Conservation (phyloP, 148 eudicot species). For the Polygonum maritimum region DNA sequence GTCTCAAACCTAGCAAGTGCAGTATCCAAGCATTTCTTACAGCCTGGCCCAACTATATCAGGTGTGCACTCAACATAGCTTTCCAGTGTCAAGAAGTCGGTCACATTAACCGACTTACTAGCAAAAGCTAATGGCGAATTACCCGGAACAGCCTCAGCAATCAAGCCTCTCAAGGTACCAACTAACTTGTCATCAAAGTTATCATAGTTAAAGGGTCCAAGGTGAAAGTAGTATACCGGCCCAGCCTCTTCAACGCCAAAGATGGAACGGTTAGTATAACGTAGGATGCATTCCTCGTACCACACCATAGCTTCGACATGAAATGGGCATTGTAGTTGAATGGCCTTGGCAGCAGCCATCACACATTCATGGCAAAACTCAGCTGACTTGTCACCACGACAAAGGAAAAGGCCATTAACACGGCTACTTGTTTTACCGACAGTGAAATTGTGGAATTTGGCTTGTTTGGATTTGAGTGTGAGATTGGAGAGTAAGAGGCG, state of each 20-base stretch:
- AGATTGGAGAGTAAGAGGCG: conserved; percentile 2
- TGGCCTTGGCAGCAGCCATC: not conserved
- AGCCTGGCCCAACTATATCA: conserved; percentile 3
- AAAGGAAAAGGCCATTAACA: conserved; percentile 1
- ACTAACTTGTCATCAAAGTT: not conserved
- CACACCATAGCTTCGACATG: not conserved
- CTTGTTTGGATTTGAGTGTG: not conserved
- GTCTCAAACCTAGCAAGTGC: conserved; percentile 8
- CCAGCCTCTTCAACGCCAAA: conserved; percentile 6
- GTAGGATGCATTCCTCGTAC: conserved; percentile 12
- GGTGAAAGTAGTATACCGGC: conserved; percentile 5
- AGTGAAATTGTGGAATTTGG: not conserved
- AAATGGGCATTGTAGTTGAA: not conserved
- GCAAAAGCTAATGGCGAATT: conserved; percentile 1
- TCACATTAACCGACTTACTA: not conserved
- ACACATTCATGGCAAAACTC: conserved; percentile 5
- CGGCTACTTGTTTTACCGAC: not conserved
- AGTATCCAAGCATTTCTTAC: not conserved
- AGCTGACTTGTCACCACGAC: not conserved
- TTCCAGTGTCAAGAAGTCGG: not conserved
- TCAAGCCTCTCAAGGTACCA: not conserved
- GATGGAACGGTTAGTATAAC: not conserved
- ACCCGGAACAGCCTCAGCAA: not conserved
- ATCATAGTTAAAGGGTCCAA: conserved; percentile 6
- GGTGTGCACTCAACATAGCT: conserved; percentile 10